phyloP scores from a whole-genome alignment of 2,329 filamentous ascomycete species.

The Pseudopyrenochaeta lycopersici region DNA sequence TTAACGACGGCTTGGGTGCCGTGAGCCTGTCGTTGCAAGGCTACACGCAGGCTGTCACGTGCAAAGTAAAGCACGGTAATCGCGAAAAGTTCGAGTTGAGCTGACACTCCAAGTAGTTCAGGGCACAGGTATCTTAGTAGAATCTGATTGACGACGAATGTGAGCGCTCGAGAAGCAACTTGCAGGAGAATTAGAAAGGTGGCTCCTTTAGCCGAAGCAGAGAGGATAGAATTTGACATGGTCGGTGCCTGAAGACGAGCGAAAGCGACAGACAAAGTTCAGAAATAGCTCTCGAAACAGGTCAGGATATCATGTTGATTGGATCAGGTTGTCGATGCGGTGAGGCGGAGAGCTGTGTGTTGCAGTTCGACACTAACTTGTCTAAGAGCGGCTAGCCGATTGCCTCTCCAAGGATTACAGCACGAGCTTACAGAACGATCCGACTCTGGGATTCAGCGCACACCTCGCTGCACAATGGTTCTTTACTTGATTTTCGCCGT shows the following conservation, averaged over 20 bases:
- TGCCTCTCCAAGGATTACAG: constrained; percentile 13
- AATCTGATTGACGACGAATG: constrained; percentile 91
- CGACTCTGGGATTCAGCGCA: constrained; percentile 17
- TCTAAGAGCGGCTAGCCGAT: constrained; percentile 30
- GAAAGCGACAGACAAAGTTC: constrained; percentile 11
- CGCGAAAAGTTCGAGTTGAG: constrained; percentile 92
- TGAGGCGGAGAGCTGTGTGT: constrained; percentile 29
- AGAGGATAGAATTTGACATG: constrained; percentile 48
- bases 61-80: constrained; percentile 95
- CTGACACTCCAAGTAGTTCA: constrained; percentile 81
- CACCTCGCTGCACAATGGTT: constrained; percentile 40
- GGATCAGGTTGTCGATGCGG: constrained; percentile 22
- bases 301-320: constrained; percentile 34
- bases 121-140: constrained; percentile 89
- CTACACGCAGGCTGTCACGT: constrained; percentile 88
- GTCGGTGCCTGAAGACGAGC: constrained; percentile 7
- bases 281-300: constrained; percentile 8
- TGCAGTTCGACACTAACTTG: constrained; percentile 24
- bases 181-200: constrained; percentile 89
- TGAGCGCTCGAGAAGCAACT: constrained; percentile 84
- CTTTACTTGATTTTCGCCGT: constrained; percentile 3
- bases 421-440: constrained; percentile 19
- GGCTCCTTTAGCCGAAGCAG: constrained; percentile 72
- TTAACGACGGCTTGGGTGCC: constrained; percentile 82
- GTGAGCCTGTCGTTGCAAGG: constrained; percentile 78